A percentile compares a stretch with the other conserved stretches of the same genome.
phyloP scores from a whole-genome alignment of 306 rosid genomes.

The Cicer bijugum region DNA sequence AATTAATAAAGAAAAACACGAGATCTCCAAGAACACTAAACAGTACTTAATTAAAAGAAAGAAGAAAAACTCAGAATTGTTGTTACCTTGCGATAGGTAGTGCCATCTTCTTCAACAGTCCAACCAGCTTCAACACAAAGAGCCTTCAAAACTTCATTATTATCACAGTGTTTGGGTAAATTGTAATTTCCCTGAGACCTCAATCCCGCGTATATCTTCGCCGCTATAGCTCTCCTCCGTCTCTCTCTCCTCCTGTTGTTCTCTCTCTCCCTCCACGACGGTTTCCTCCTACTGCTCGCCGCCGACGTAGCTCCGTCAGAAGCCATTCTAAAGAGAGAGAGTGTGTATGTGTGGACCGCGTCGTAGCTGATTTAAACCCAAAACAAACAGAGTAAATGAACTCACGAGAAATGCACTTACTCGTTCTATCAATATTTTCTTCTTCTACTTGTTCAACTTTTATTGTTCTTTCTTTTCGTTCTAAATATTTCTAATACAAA shows the following conservation, averaged over 20 bases:
- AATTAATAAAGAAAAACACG: neutral
- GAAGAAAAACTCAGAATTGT: neutral
- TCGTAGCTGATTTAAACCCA: conserved; percentile 56
- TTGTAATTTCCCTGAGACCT: conserved; percentile 90
- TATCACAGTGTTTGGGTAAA: conserved; percentile 89
- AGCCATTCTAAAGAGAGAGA: conserved; percentile 51
- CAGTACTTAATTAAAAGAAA: neutral
- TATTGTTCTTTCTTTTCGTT: neutral
- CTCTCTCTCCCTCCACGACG: conserved; percentile 99
- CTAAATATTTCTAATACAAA: neutral
- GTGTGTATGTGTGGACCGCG: neutral
- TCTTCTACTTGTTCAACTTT: neutral
- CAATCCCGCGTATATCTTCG: conserved; percentile 81
- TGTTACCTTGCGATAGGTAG: conserved; percentile 81
- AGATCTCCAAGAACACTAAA: conserved; percentile 36
- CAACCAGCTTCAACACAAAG: conserved; percentile 92
- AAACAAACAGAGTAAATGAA: conserved; percentile 10
- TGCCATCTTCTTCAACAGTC: conserved; percentile 95
- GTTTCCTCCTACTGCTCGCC: conserved; percentile 70
- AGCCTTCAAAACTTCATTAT: conserved; percentile 89
- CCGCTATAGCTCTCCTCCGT: conserved; percentile 79
- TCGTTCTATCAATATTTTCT: conserved; percentile 11
- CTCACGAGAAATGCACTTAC: conserved; percentile 71
- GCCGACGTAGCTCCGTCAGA: conserved; percentile 89
- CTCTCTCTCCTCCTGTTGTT: conserved; percentile 90